Percentiles rank a stretch among this genome's conserved stretches.
These are phyloP conservation scores for Voacanga thouarsii DNA, from an alignment of 257 asterid species.

Conservation along the genomic window DNA sequence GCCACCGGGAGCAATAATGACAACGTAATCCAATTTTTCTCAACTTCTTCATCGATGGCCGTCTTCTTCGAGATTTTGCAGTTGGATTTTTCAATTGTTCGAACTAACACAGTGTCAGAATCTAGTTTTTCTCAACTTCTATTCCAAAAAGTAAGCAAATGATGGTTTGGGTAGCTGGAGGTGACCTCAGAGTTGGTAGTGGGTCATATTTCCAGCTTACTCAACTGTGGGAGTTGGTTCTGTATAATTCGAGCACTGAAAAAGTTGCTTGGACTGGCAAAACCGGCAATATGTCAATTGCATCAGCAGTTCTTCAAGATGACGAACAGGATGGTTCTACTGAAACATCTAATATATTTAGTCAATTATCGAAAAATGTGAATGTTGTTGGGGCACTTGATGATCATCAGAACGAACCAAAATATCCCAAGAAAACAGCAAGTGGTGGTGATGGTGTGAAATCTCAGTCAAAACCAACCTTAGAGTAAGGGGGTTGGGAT, in stretches of 20 bases:
- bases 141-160: slow-evolving; percentile 26
- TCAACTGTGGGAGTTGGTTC: slow-evolving; percentile 26
- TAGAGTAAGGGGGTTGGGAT: no score
- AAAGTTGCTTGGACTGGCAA: slow-evolving; percentile 25
- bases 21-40: no score
- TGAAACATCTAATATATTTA: slow-evolving; percentile 81
- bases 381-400: slow-evolving; percentile 55
- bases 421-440: slow-evolving; percentile 20
- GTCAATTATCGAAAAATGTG: slow-evolving; percentile 68
- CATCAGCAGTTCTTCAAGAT: slow-evolving; percentile 30
- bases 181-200: slow-evolving; percentile 31
- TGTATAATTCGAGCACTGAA: slow-evolving; percentile 34
- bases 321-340: slow-evolving; percentile 70
- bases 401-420: slow-evolving; percentile 33
- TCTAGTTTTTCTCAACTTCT: slow-evolving; percentile 28
- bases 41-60: no score
- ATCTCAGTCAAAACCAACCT: no score
- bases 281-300: neutral
- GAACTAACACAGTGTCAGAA: slow-evolving; percentile 29
- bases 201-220: slow-evolving; percentile 34
- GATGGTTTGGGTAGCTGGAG: slow-evolving; percentile 45
- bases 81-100: slow-evolving; percentile 32
- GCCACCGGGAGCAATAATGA: slow-evolving; percentile 16
- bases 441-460: slow-evolving; percentile 24
- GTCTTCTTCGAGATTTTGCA: slow-evolving; percentile 37